Percentiles rank a stretch among this genome's conserved stretches.
Evolutionary conservation across 192 early-diverging fungal genomes (phyloP).

Genomic region (Gaertneriomyces semiglobifer): DNA sequence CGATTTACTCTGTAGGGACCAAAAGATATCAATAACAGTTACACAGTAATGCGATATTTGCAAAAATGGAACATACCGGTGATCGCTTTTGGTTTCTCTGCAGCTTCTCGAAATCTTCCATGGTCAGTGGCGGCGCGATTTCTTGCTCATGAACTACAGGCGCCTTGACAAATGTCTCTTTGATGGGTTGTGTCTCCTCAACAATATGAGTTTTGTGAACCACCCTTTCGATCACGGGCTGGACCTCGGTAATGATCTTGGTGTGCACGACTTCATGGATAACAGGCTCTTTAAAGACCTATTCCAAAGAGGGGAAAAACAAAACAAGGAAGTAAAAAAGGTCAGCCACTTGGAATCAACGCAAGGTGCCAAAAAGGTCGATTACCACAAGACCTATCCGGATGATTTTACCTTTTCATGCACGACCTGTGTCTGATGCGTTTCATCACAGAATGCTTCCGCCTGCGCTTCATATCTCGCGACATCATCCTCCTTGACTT

Average conservation of each 20-base stretch:
- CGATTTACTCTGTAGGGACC: no score
- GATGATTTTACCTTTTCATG: constrained; percentile 20
- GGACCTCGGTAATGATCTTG: constrained; percentile 30
- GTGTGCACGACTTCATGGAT: constrained; percentile 29
- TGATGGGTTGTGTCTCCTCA: constrained; percentile 30
- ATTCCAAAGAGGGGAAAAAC: not conserved
- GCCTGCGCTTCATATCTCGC: constrained; percentile 22
- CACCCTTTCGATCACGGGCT: constrained; percentile 34
- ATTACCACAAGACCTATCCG: not conserved
- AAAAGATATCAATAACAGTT: no score
- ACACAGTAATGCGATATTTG: no score
- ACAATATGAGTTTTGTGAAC: constrained; percentile 27
- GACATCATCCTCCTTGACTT: constrained; percentile 19
- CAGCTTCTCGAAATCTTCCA: constrained; percentile 18
- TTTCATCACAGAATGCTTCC: constrained; percentile 25
- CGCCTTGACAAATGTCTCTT: constrained; percentile 33
- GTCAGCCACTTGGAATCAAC: not conserved
- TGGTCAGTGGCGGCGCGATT: constrained; percentile 24
- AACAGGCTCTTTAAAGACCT: constrained; percentile 31
- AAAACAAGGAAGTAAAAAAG: not conserved
- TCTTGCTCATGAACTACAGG: constrained; percentile 29
- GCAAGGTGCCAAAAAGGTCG: no score
- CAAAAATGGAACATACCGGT: no score
- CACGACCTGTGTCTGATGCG: constrained; percentile 9
- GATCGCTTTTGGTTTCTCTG: no score